phyloP scores from a whole-genome alignment of 305 asterid species.

The Solanum hybrid region DNA sequence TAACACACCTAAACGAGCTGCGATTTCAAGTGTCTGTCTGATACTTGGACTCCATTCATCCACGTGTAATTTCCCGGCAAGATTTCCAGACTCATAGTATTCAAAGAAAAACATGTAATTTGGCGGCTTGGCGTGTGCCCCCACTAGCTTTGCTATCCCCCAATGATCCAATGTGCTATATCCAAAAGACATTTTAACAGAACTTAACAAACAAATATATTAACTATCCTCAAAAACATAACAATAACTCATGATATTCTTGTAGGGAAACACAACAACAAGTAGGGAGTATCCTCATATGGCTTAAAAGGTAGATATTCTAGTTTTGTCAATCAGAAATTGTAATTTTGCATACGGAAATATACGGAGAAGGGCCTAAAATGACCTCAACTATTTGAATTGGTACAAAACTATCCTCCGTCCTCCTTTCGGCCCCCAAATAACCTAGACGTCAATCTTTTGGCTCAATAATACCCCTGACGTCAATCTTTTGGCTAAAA shows the following conservation, averaged over 20 bases:
- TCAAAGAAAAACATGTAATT: slow-evolving; percentile 84
- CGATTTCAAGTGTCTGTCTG: slow-evolving; percentile 13
- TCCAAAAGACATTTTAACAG: slow-evolving; percentile 14
- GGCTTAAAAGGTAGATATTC: neutral
- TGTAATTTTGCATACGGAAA: neutral
- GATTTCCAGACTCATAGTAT: slow-evolving; percentile 61
- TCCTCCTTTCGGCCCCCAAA: neutral
- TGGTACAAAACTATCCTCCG: neutral
- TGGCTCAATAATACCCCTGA: neutral
- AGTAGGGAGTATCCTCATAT: neutral
- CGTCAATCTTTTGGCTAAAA: neutral
- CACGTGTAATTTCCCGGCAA: slow-evolving; percentile 67
- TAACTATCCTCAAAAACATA: neutral
- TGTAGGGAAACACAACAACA: neutral
- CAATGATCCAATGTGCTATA: slow-evolving; percentile 81
- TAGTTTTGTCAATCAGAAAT: neutral
- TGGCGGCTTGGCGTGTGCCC: slow-evolving; percentile 93
- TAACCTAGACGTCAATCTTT: neutral
- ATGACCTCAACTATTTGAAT: neutral
- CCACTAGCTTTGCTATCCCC: slow-evolving; percentile 65
- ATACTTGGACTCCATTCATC: slow-evolving; percentile 67
- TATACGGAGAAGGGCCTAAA: neutral
- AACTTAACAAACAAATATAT: neutral
- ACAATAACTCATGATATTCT: neutral
- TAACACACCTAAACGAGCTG: no score